Evolutionary conservation across 2,329 filamentous ascomycete genomes (phyloP), one percentile per base, ranked within the genome.

Genomic region (Cordyceps tenuipes): DNA sequence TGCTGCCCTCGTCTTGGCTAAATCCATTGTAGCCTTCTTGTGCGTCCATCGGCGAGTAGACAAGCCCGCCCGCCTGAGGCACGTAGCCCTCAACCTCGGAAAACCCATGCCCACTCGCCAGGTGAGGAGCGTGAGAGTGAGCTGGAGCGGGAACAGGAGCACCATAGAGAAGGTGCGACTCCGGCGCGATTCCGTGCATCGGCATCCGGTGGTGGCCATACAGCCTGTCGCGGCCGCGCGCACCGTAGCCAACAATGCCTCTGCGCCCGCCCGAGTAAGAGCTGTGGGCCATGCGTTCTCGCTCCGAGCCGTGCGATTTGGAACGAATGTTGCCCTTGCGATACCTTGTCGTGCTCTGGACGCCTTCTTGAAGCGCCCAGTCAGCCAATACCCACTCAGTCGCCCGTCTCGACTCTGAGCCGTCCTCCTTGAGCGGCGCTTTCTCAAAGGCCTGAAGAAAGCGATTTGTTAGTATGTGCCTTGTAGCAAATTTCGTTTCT

Each of bases 271-370:
- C 47, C 29, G 47, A 19, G 26, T 50, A 51, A 5, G 56, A 19
- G 23, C 31, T 43, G 17, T 44, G 17, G 4, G 31, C 19, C 47
- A 58, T 43, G 3, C 31, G 53, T 3, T 49, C 54, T 19, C 56
- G 46, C 4, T 41, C 44, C 29, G 36, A 43, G 19, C 34, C 31
- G 23, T 34, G 21, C 8, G 46, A 41, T 44, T 58, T 58, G 6
- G 43, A 36, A 15, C 47, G 46, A 15, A 19, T 23, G 13, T 39
- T 51, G 13, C n/a, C 26, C 19, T 49, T 86, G 64, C 88, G 83
- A 71, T 89, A 91, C 64, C 87, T 78, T 1, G 93, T 97, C 0
- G 93, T 97, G 61, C 90, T 93, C 72, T 91, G 85, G 54, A 97
- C 89, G 29, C 90, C 89, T 26, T 87, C 75, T 21, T 74, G 73